phyloP scores from a whole-genome alignment of 2,329 filamentous ascomycete species.

The Purpureocillium lavendulum region DNA sequence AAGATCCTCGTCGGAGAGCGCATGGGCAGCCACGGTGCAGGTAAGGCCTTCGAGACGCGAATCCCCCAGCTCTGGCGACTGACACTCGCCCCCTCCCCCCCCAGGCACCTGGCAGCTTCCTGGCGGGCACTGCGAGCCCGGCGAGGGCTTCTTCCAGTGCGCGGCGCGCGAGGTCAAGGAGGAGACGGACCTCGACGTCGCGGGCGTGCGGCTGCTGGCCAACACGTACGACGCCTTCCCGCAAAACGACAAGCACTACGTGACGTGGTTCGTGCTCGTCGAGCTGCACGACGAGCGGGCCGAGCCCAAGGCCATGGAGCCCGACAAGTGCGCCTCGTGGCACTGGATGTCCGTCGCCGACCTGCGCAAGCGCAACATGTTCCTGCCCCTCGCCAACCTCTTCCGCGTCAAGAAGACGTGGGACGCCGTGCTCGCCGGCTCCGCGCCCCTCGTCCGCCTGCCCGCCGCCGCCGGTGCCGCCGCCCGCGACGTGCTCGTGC shows the following conservation, averaged over 20 bases:
- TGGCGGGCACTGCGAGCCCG: constrained; percentile 67
- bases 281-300: constrained; percentile 35
- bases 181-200: constrained; percentile 57
- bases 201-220: constrained; percentile 42
- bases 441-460: neutral
- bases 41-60: too few species aligned
- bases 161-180: constrained; percentile 60
- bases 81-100: neutral
- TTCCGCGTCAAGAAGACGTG: constrained; percentile 12
- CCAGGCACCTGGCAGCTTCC: constrained; percentile 61
- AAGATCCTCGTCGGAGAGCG: constrained; percentile 39
- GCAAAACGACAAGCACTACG: constrained; percentile 57
- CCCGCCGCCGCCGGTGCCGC: neutral
- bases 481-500: neutral
- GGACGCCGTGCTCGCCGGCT: constrained; percentile 7
- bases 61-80: too few species aligned
- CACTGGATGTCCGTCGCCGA: constrained; percentile 37
- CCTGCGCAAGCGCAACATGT: constrained; percentile 24
- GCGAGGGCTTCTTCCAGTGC: constrained; percentile 54
- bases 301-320: constrained; percentile 38
- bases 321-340: constrained; percentile 44
- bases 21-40: constrained; percentile 38
- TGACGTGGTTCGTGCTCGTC: constrained; percentile 61
- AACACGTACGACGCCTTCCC: constrained; percentile 61
- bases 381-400: constrained; percentile 23